A percentile compares a stretch with the other conserved stretches of the same genome.
phyloP scores from a whole-genome alignment of 2,329 filamentous ascomycete species.

The Cyclaneusma minus region DNA sequence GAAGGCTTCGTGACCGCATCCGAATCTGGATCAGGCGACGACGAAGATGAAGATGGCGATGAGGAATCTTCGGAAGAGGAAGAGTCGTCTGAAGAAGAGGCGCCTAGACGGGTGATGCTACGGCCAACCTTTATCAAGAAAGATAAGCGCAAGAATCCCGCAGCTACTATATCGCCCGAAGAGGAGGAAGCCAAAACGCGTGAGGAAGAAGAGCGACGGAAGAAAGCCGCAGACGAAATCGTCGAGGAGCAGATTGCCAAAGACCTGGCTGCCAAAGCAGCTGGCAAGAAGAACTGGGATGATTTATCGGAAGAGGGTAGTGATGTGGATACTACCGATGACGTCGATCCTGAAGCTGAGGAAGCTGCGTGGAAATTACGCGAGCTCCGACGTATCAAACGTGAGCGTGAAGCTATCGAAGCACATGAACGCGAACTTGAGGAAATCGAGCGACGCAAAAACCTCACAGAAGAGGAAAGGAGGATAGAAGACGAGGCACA shows the following conservation, averaged over 20 bases:
- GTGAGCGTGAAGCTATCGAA: slow-evolving; percentile 75
- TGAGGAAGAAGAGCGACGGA: slow-evolving; percentile 47
- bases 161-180: slow-evolving; percentile 12
- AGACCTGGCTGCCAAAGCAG: slow-evolving; percentile 58
- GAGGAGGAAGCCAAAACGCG: slow-evolving; percentile 26
- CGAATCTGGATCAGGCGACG: slow-evolving; percentile 16
- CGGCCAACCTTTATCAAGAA: slow-evolving; percentile 50
- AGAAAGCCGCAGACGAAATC: slow-evolving; percentile 60
- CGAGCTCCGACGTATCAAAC: slow-evolving; percentile 76
- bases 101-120: slow-evolving; percentile 39
- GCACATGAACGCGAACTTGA: slow-evolving; percentile 70
- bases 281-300: slow-evolving; percentile 77
- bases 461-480: slow-evolving; percentile 75
- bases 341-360: slow-evolving; percentile 73
- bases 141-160: slow-evolving; percentile 26
- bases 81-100: slow-evolving; percentile 38
- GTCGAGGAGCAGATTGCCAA: slow-evolving; percentile 82
- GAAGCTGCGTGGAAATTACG: slow-evolving; percentile 86
- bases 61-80: slow-evolving; percentile 13
- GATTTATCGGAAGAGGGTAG: slow-evolving; percentile 49
- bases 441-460: slow-evolving; percentile 75
- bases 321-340: slow-evolving; percentile 81
- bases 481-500: slow-evolving; percentile 70
- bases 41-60: slow-evolving; percentile 19
- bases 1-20: slow-evolving; percentile 46